phyloP scores from a whole-genome alignment of 108 stramenopile genomes.

The Skeletonema costatum region DNA sequence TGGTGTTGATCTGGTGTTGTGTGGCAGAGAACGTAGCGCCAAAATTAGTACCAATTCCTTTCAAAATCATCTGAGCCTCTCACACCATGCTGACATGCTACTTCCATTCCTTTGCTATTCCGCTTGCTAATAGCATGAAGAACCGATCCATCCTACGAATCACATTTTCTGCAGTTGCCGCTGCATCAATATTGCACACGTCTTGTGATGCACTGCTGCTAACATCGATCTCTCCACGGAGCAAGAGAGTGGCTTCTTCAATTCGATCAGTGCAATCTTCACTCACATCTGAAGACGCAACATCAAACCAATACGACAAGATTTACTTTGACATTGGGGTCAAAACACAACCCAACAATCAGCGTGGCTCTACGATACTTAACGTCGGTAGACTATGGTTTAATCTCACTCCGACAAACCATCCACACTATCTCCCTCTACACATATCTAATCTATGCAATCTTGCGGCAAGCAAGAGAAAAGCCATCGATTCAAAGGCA shows the following conservation, averaged over 20 bases:
- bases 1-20: no score
- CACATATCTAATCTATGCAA: conserved; percentile 64
- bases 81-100: no score
- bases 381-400: conserved; percentile 23
- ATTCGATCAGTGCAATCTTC: not conserved
- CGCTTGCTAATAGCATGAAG: not conserved
- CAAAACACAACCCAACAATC: not conserved
- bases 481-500: conserved; percentile 56
- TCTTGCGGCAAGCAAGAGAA: conserved; percentile 40
- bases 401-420: conserved; percentile 39
- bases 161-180: no score
- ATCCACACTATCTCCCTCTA: conserved; percentile 51
- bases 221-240: not conserved
- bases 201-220: not conserved
- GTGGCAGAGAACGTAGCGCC: not conserved
- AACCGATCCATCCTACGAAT: not conserved
- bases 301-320: not conserved
- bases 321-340: not conserved
- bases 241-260: not conserved
- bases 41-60: no score
- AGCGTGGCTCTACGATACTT: not conserved
- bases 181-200: not conserved
- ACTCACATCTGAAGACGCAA: not conserved
- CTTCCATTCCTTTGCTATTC: no score
- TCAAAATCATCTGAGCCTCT: no score